Evolutionary conservation across 306 rosid genomes (phyloP), one percentile per base, ranked within the genome.

Genomic region (Prosopis cineraria): DNA sequence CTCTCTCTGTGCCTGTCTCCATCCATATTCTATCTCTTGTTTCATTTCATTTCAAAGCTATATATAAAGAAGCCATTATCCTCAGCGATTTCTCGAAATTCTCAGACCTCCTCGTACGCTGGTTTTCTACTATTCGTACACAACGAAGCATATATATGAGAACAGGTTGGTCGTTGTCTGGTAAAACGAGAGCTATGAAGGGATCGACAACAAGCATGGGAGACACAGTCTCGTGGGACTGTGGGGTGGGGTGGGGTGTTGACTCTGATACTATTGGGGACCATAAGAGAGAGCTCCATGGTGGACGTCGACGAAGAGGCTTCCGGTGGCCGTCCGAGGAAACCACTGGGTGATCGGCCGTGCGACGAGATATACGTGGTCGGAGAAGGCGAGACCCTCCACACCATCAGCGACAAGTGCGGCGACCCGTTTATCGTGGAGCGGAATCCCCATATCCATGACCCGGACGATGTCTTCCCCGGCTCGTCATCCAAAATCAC

Each of bases 391-490:
- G 97, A 93, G 77, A 90, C 97, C 22, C 96, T 93, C 22, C 90
- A 93, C 70, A 93, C 97, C 73, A 93, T 93, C 66, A 88, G 97
- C 74, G 97, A 93, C 82, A 90, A 88, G 96, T 93, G 97, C 68
- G 81, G 80, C 47, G 97, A 93, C 78, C 93, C 97, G 13, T 93
- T 63, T 60, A 93, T 93, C 44, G 96, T 93, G 68, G 97, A 93
- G 83, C 81, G 88, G 24, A 93, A 90, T 85, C 97, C 97, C 0
- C 97, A 93, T 85, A 93, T 93, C 72, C 94, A 93, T 75, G 97
- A 93, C 72, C 96, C 97, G 65, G 97, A 93, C 77, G 98, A 93
- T 78, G 97, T 93, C 1, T 93, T 91, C 73, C 98, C 98, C 0
- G 98, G 98, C 84, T 93, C 44, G 97, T 93, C 72, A 93, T 93